Evolutionary conservation across 2,329 filamentous ascomycete species (phyloP), one percentile per base, ranked within the genome.

Genomic region (Arthrinium phaeospermum): DNA sequence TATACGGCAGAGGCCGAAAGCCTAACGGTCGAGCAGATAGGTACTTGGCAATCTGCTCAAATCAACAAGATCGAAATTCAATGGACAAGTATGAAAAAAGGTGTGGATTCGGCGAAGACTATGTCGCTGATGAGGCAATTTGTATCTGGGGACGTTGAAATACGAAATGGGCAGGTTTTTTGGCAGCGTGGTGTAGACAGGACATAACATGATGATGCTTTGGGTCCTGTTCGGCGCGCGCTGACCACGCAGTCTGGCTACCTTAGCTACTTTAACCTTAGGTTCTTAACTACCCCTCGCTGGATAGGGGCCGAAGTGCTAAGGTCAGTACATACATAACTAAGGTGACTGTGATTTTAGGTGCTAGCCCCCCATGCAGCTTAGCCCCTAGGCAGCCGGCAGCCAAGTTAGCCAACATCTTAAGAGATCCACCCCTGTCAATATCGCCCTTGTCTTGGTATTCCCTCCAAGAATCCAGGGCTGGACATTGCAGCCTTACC

Each of bases 161-260:
- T 13, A 41, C 19, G 16, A 64, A 12, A 34, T 57, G 30, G 30
- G 30, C 57, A 64, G 30, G 57, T 34, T 57, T 37, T 6, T 8
- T 10, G 19, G 34, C 57, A 41, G 57, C 57, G 57, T 64, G 30
- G 10, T 13, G 19, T 19, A 13, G 30, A 64, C 34, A 64, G 5
- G 30, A 64, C 34, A 64, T 64, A 64, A 61, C 57, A 64, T 41
- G 57, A 64, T 64, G 57, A 24, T 37, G 53, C 13, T 14, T 34
- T 22, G 27, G 27, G 27, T 30, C 27, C 27, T 30, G 27, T 6
- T 14, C 27, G 51, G 4, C 16, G 51, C 8, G 27, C 27, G 27
- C 27, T 30, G 27, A 30, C 27, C 27, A 30, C 27, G 27, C 27
- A 30, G 27, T 30, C 27, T 30, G 27, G 27, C 27, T 30, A 30